phyloP scores from a whole-genome alignment of 768 basidiomycete genomes.

The Auricularia sp. region DNA sequence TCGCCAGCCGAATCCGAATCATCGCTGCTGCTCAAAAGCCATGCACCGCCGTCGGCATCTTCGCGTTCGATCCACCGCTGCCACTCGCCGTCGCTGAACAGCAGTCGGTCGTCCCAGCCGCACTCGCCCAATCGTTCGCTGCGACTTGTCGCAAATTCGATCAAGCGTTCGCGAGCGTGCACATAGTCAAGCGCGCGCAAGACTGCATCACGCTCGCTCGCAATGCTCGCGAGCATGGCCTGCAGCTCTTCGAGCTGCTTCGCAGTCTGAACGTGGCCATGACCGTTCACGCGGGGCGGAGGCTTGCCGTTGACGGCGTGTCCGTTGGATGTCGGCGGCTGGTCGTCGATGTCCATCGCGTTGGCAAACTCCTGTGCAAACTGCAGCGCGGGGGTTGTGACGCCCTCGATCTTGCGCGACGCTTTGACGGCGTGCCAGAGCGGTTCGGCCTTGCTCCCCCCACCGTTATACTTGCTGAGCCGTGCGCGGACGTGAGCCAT shows the following conservation, averaged over 20 bases:
- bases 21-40: conserved; percentile 28
- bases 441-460: conserved; percentile 49
- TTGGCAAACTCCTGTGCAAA: background rate
- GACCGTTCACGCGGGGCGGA: background rate
- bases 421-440: conserved; percentile 69
- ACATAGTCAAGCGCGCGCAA: conserved; percentile 62
- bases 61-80: conserved; percentile 63
- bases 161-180: conserved; percentile 56
- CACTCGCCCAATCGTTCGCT: conserved; percentile 60
- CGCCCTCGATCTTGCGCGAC: conserved; percentile 60
- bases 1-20: conserved; percentile 20
- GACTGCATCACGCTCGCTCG: conserved; percentile 50
- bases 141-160: conserved; percentile 57
- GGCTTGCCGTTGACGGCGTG: conserved; percentile 5
- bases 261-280: conserved; percentile 27
- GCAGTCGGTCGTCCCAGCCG: conserved; percentile 83
- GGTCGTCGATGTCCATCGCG: conserved; percentile 10
- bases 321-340: conserved; percentile 13
- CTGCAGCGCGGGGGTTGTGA: conserved; percentile 15
- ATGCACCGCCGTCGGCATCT: conserved; percentile 30
- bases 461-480: conserved; percentile 50
- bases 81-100: conserved; percentile 75
- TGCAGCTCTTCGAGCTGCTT: conserved; percentile 40
- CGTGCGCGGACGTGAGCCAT: conserved; percentile 57
- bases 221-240: conserved; percentile 42